Evolutionary conservation across 1,284 basidiomycete genomes (phyloP).

Genomic region (Phylloporus sp.): DNA sequence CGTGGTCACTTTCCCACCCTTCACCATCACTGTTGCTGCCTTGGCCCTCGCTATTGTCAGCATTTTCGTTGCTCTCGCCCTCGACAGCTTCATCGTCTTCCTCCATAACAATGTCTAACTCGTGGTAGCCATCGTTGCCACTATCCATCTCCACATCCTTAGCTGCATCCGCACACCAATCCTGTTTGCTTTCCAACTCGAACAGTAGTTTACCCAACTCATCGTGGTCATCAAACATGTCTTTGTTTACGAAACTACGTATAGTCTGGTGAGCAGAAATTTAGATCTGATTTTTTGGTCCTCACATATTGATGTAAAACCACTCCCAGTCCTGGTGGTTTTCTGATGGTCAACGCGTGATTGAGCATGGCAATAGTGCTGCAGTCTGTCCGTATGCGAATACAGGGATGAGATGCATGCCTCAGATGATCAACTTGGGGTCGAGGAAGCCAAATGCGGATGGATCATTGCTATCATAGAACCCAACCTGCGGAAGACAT

Average conservation of each 20-base stretch:
- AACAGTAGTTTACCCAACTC: not conserved
- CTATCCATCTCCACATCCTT: not conserved
- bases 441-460: conserved; percentile 38
- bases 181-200: not conserved
- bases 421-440: conserved; percentile 31
- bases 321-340: conserved; percentile 36
- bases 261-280: too few species aligned
- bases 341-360: conserved; percentile 20
- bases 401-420: conserved; percentile 8
- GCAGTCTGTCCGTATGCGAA: conserved; percentile 30
- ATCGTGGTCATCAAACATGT: conserved; percentile 1
- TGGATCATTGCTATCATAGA: conserved; percentile 16
- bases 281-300: too few species aligned
- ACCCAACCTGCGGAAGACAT: conserved; percentile 23
- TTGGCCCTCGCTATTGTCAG: not conserved
- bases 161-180: not conserved
- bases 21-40: not conserved
- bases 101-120: too few species aligned
- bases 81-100: not conserved
- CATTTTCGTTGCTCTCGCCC: not conserved
- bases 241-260: not conserved
- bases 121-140: too few species aligned
- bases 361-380: conserved; percentile 28
- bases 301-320: conserved; percentile 43
- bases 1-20: too few species aligned